phyloP scores from a whole-genome alignment of 2,329 filamentous ascomycete genomes.

The Aspergillus glaucus region DNA sequence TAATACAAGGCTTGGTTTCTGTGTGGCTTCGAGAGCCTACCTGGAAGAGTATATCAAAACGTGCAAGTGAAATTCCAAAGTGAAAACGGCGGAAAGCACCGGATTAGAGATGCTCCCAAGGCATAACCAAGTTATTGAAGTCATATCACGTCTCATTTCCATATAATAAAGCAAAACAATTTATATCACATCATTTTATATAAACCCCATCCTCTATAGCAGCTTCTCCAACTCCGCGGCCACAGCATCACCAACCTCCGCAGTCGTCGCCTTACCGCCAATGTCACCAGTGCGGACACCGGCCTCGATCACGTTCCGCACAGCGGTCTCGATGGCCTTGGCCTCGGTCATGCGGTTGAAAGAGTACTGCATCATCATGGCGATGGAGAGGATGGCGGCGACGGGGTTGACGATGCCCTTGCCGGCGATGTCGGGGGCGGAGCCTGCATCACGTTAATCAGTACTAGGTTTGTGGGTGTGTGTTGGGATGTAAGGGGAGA shows the following conservation, averaged over 20 bases:
- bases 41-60: no score
- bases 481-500: not conserved
- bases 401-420: conserved; percentile 88
- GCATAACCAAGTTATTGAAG: no score
- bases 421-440: conserved; percentile 87
- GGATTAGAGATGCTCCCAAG: not conserved
- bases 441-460: conserved; percentile 47
- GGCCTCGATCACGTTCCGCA: conserved; percentile 70
- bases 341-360: conserved; percentile 73
- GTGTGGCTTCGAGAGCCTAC: no score
- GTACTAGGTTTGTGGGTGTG: not conserved
- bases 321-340: conserved; percentile 71
- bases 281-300: conserved; percentile 79
- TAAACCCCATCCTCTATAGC: conserved; percentile 42
- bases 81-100: not conserved
- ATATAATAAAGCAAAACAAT: not conserved
- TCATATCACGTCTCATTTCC: no score
- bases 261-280: conserved; percentile 67
- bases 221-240: conserved; percentile 66
- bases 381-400: conserved; percentile 82
- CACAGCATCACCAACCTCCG: conserved; percentile 76
- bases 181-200: not conserved
- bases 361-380: conserved; percentile 95
- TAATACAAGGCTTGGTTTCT: no score
- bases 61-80: no score